Evolutionary conservation across 805 yeast genomes (phyloP).

Genomic region (Kregervanrija delftensis): DNA sequence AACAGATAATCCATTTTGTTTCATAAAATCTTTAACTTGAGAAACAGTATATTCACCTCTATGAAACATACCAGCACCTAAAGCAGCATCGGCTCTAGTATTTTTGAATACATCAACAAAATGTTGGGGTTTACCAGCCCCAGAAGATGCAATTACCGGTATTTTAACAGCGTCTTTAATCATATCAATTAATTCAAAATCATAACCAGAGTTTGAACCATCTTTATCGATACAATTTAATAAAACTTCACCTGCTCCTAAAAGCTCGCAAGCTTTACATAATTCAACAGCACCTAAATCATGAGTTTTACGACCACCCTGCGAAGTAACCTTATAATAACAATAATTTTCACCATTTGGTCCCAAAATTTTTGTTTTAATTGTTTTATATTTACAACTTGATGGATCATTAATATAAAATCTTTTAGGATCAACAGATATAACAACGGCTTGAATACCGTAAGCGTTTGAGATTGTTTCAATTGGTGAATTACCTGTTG

Average conservation of each 20-base stretch:
- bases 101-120: slow-evolving; percentile 79
- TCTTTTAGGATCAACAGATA: slow-evolving; percentile 96
- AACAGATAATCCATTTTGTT: slow-evolving; percentile 58
- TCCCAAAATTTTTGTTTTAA: slow-evolving; percentile 61
- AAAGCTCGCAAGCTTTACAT: slow-evolving; percentile 77
- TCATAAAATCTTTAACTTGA: slow-evolving; percentile 69
- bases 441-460: slow-evolving; percentile 96
- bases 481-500: slow-evolving; percentile 78
- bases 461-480: slow-evolving; percentile 89
- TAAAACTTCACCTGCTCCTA: slow-evolving; percentile 95
- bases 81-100: slow-evolving; percentile 89
- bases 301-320: slow-evolving; percentile 87
- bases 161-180: slow-evolving; percentile 70
- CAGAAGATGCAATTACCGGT: slow-evolving; percentile 96
- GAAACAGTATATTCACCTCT: slow-evolving; percentile 86
- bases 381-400: slow-evolving; percentile 54
- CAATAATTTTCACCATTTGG: slow-evolving; percentile 87
- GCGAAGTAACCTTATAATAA: slow-evolving; percentile 93
- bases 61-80: slow-evolving; percentile 99
- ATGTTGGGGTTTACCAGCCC: slow-evolving; percentile 93
- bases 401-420: slow-evolving; percentile 61
- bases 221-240: slow-evolving; percentile 95
- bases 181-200: slow-evolving; percentile 74
- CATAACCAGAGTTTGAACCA: slow-evolving; percentile 93
- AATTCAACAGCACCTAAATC: slow-evolving; percentile 90